Conservation (phyloP, 257 asterid genomes). For the Coffea eugenioides region DNA sequence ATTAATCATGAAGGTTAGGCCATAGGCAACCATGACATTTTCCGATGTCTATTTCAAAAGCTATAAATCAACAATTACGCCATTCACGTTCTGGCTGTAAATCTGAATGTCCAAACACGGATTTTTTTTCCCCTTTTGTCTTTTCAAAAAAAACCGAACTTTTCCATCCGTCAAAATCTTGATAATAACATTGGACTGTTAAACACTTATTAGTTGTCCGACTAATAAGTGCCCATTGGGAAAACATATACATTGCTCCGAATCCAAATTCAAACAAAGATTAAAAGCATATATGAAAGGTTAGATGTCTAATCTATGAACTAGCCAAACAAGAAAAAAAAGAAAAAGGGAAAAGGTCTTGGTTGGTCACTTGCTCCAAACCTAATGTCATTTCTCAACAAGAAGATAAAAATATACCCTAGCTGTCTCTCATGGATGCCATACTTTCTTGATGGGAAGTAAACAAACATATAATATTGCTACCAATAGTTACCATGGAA, state of each 20-base stretch:
- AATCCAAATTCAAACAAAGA: background rate
- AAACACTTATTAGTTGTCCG: too few species aligned
- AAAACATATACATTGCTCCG: background rate
- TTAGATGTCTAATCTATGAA: background rate
- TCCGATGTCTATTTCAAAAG: too few species aligned
- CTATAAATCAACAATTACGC: too few species aligned
- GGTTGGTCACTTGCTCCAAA: slow-evolving; percentile 16
- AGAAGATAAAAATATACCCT: background rate
- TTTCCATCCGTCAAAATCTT: too few species aligned
- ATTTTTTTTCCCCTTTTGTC: too few species aligned
- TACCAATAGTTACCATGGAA: too few species aligned
- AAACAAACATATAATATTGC: background rate
- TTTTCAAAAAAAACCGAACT: too few species aligned
- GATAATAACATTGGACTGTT: too few species aligned
- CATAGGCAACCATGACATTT: too few species aligned
- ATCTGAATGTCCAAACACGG: too few species aligned
- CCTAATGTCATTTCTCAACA: background rate
- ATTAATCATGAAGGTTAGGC: too few species aligned
- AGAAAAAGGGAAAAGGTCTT: background rate
- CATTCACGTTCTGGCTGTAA: too few species aligned
- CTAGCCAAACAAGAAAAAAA: background rate
- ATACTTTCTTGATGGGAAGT: background rate
- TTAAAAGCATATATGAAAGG: background rate
- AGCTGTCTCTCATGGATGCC: slow-evolving; percentile 10
- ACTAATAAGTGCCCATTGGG: background rate